phyloP scores from a whole-genome alignment of 352 stramenopile genomes.

The Globisporangium splendens region DNA sequence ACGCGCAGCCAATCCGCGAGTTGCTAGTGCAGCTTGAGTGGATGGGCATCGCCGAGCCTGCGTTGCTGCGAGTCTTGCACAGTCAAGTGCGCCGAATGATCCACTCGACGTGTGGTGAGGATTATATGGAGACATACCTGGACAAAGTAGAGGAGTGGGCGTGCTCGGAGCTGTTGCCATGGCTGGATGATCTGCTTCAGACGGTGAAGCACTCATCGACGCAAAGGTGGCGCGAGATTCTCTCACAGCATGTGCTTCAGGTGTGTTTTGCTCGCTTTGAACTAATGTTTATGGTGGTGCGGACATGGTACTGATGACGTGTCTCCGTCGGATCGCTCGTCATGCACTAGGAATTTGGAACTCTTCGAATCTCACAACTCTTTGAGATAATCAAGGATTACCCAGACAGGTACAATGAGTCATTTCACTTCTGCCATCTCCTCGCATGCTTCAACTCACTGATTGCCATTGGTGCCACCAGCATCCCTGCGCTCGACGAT shows the following conservation, averaged over 20 bases:
- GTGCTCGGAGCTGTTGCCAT: conserved; percentile 48
- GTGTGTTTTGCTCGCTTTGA: conserved; percentile 1
- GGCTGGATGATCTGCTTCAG: conserved; percentile 52
- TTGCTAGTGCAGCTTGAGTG: conserved; percentile 56
- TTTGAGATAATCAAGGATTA: conserved; percentile 98
- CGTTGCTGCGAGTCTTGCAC: conserved; percentile 48
- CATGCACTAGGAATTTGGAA: conserved; percentile 46
- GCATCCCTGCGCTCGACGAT: conserved; percentile 65
- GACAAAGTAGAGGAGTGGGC: conserved; percentile 48
- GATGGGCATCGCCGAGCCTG: conserved; percentile 45
- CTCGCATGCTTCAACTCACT: neutral
- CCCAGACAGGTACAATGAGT: conserved; percentile 82
- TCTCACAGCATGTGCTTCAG: conserved; percentile 45
- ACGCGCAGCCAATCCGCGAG: conserved; percentile 42
- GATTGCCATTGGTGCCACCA: conserved; percentile 7
- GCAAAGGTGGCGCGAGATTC: conserved; percentile 38
- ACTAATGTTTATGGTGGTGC: neutral
- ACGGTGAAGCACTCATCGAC: conserved; percentile 1
- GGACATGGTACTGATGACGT: neutral
- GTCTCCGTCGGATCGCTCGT: neutral
- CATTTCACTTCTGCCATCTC: neutral
- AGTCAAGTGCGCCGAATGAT: conserved; percentile 55
- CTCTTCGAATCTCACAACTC: conserved; percentile 88
- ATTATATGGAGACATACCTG: conserved; percentile 46
- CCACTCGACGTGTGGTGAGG: conserved; percentile 39